Evolutionary conservation across 768 basidiomycete genomes (phyloP), one percentile per base, ranked within the genome.

Genomic region (Pleurotus citrinopileatus): DNA sequence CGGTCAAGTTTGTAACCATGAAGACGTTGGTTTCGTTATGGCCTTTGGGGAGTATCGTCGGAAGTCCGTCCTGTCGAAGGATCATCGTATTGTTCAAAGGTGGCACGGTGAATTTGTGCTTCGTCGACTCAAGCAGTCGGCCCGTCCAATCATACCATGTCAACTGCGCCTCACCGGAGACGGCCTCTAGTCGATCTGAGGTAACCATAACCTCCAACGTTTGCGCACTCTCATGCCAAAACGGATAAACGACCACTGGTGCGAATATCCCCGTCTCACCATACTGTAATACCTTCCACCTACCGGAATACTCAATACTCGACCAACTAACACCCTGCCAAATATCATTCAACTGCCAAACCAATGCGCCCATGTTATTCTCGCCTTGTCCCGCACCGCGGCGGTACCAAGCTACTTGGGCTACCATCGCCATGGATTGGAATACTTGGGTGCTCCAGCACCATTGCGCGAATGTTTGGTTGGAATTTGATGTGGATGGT

Each of bases 401-500:
- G 29, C 82, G 70, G 65, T 84, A 84, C 71, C 74, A 84, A 4
- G 80, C 75, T 37, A 83, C 75, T 61, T 84, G 70, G n/a, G 80
- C 72, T n/a, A 75, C 70, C 71, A 83, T 82, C 42, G 78, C 76
- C 73, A 83, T 75, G 17, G 77, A 69, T 58, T 83, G 82, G 76
- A 83, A 83, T 17, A 83, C 58, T 58, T 83, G 82, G 2, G 82
- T 83, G 63, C 79, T 81, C 70, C 74, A 84, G 64, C 79, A 82
- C 81, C 81, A 83, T 60, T 83, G 80, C 0, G 82, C 78, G 62
- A 84, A 83, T 0, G 81, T 83, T 59, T 80, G 75, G 55, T 84
- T 82, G 17, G 73, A 53, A 59, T 80, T 70, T 15, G 72, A 55
- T 1, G 76, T 79, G 12, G 63, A 64, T 2, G 81, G 82, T 0